phyloP scores from a whole-genome alignment of 768 basidiomycete genomes.

The Rhizopogon vulgaris region DNA sequence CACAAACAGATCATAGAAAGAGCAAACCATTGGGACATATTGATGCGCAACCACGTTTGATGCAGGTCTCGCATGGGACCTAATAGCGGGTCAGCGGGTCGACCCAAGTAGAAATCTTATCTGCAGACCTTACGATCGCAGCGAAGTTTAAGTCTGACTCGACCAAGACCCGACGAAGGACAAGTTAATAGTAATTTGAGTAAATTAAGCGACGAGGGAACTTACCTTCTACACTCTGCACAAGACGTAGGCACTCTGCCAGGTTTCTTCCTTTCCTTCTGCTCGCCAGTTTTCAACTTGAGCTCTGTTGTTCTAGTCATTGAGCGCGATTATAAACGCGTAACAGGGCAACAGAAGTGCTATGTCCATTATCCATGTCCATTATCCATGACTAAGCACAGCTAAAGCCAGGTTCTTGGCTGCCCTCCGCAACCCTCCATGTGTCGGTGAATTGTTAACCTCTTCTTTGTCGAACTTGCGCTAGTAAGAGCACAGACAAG shows the following conservation, averaged over 20 bases:
- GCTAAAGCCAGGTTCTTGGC: neutral
- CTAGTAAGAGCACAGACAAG: no score
- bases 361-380: neutral
- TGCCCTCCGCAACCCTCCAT: no score
- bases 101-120: neutral
- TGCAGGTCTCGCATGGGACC: conserved; percentile 78
- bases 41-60: conserved; percentile 64
- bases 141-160: conserved; percentile 49
- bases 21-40: conserved; percentile 70
- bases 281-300: conserved; percentile 6
- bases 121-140: conserved; percentile 55
- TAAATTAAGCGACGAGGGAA: neutral
- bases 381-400: neutral
- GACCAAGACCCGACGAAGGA: neutral
- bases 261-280: conserved; percentile 38
- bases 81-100: conserved; percentile 20
- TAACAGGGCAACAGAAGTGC: neutral
- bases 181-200: neutral
- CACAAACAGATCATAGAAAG: conserved; percentile 2
- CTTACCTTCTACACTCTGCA: conserved; percentile 34
- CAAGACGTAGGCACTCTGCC: conserved; percentile 41
- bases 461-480: no score
- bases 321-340: neutral
- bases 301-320: conserved; percentile 8
- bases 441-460: no score